Base-by-base conservation (phyloP, 371 early-diverging fungal genomes). In the Encephalitozoon hellem region DNA sequence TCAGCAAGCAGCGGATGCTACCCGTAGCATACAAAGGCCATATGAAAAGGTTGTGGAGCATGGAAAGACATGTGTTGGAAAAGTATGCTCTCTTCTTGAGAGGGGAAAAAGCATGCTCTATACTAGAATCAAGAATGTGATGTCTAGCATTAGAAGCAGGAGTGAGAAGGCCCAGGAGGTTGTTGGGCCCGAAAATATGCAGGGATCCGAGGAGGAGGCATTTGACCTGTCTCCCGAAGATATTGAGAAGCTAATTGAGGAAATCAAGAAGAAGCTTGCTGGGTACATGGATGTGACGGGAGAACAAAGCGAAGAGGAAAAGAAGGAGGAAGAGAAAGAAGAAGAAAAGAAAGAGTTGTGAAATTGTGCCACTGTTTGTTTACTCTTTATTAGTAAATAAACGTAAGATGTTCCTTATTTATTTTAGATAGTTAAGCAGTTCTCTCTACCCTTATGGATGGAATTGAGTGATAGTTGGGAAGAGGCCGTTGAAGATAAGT, bases 221-320 rank as follows among this genome's bases (percentile, higher is more conserved):
- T 28, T 63, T 72, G 41, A 75, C 67, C 65, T 79, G 65, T 54
- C 80, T 70, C 68, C 75, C 12, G 51, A 66, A 23, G 69, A 77
- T 32, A 55, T 74, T 32, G 74, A 74, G 54, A 71, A 72, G 23
- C 39, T 80, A 12, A 18, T 74, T 68, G 71, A 72, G 25, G 73
- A 76, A 4, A 65, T 77, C 15, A 25, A 34, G 43, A 45, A 63
- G 26, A 28, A 72, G 32, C 65, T 74, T 39, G 26, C 45, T 30
- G 69, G 42, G 26, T 23, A 67, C 49, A 54, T 26, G 25, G 53
- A 30, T 11, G 69, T 21, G 49, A 11, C 34, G 2, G 65, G 67
- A 30, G 55, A 72, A 54, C 5, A 64, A 34, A 69, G 76, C 5
- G 71, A 74, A 26, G 49, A 32, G 28, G 77, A 72, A 45, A 54